These are phyloP conservation scores for Talaromyces trachyspermus DNA, from an alignment of 495 filamentous ascomycete genomes.

Conservation along the genomic window DNA sequence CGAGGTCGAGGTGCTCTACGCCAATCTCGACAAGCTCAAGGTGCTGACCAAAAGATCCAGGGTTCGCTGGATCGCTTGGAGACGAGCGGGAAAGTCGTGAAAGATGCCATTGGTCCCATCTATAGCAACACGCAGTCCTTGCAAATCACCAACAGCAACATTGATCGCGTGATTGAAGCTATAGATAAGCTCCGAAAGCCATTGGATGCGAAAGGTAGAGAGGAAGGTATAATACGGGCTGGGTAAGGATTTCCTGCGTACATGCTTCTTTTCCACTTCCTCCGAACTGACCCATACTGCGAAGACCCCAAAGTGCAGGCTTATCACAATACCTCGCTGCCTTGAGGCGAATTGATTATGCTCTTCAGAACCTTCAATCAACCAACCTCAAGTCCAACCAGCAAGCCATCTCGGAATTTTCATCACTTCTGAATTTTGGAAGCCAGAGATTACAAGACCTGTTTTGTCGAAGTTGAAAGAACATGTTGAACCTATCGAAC, in stretches of 20 bases:
- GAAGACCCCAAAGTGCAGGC: constrained; percentile 67
- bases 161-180: constrained; percentile 75
- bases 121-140: constrained; percentile 87
- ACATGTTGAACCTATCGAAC: constrained; percentile 70
- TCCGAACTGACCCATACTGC: constrained; percentile 15
- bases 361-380: constrained; percentile 68
- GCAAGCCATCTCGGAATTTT: constrained; percentile 76
- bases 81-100: constrained; percentile 77
- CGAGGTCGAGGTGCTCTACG: constrained; percentile 61
- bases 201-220: constrained; percentile 75
- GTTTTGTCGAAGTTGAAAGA: constrained; percentile 67
- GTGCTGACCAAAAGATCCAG: constrained; percentile 87
- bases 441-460: constrained; percentile 73
- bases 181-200: constrained; percentile 86
- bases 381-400: constrained; percentile 89
- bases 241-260: constrained; percentile 43
- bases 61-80: constrained; percentile 78
- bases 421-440: constrained; percentile 65
- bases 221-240: constrained; percentile 83
- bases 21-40: constrained; percentile 60
- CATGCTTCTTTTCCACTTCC: too few relatives aligned
- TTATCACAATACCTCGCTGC: constrained; percentile 81
- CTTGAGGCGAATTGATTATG: constrained; percentile 78
- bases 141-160: constrained; percentile 78
- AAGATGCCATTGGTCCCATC: constrained; percentile 86